Evolutionary conservation across 176 grass and related monocot species (phyloP), one percentile per base, ranked within the genome.

Genomic region (Oryza nivara): DNA sequence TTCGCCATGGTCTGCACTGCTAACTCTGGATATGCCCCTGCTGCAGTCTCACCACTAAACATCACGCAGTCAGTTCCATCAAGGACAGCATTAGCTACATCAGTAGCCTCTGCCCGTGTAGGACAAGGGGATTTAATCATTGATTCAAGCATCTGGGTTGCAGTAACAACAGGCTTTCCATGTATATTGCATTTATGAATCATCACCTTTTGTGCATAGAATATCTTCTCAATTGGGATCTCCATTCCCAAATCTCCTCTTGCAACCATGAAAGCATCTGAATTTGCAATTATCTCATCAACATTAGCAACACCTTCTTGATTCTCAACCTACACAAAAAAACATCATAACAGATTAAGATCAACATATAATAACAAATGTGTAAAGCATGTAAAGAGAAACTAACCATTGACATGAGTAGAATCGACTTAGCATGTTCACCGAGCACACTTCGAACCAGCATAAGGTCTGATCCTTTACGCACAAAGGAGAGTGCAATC

Each of bases 81-180:
- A 8, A 95, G 89, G 61, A 95, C 92, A 65, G 92, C 95, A 86
- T 97, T 97, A 36, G 89, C 95, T 0, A 95, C 91, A 76, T 95
- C 95, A 7, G 95, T 97, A 15, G 95, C 95, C 78, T 95, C 91
- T 16, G 91, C 95, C 20, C 91, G 83, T 82, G 92, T 97, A 26
- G 95, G 95, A 7, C 90, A 84, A 43, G 90, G 95, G 77, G 92
- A 97, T 67, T 97, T 97, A 49, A 97, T 97, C 95, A 97, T 94
- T 1, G 95, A 94, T 75, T 94, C 95, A 10, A 97, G 82, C 92
- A 97, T 97, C 79, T 94, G 95, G 12, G 95, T 94, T 63, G 95
- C 95, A 38, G 95, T 94, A 68, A 97, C 92, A 49, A 94, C 92
- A 72, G 90, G 95, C 82, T 97, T 97, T 58, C 95, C 92, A 19